Percentiles rank a stretch among this genome's conserved stretches.
Evolutionary conservation across 257 asterid species (phyloP).

Genomic region (Solanum chilense): DNA sequence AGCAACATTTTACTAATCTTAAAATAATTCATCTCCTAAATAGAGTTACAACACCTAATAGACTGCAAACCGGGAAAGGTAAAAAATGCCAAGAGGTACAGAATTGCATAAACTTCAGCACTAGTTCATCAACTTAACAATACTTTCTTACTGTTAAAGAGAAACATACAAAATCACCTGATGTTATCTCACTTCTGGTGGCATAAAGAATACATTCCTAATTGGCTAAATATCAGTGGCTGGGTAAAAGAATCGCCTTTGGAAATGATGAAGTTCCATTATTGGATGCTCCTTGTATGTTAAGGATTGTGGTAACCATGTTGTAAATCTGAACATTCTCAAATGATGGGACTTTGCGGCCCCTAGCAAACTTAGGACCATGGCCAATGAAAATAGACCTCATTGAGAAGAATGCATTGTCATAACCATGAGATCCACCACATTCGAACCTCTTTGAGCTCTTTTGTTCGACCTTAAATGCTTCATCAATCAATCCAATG

Average conservation of each 20-base stretch:
- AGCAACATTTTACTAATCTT: neutral
- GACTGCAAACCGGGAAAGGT: neutral
- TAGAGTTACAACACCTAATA: neutral
- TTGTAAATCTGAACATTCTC: slow-evolving; percentile 68
- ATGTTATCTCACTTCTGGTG: neutral
- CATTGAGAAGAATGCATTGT: slow-evolving; percentile 66
- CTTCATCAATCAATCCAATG: slow-evolving; percentile 49
- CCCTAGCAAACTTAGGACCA: slow-evolving; percentile 59
- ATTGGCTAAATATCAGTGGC: slow-evolving; percentile 5
- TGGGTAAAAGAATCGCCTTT: slow-evolving; percentile 35
- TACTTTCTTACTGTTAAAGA: neutral
- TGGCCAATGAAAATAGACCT: slow-evolving; percentile 59
- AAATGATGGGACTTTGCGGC: slow-evolving; percentile 51
- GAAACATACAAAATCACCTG: neutral
- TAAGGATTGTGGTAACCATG: slow-evolving; percentile 46
- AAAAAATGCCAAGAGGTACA: neutral
- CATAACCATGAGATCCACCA: slow-evolving; percentile 83
- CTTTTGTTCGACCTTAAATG: slow-evolving; percentile 46
- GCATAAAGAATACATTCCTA: neutral
- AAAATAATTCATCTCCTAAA: neutral
- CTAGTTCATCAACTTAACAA: neutral
- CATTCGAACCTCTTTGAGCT: slow-evolving; percentile 38
- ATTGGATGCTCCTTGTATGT: slow-evolving; percentile 48
- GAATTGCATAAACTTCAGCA: neutral
- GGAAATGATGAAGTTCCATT: slow-evolving; percentile 52